These are phyloP conservation scores for Solanum rostratum DNA, from an alignment of 257 asterid genomes.

Conservation along the genomic window DNA sequence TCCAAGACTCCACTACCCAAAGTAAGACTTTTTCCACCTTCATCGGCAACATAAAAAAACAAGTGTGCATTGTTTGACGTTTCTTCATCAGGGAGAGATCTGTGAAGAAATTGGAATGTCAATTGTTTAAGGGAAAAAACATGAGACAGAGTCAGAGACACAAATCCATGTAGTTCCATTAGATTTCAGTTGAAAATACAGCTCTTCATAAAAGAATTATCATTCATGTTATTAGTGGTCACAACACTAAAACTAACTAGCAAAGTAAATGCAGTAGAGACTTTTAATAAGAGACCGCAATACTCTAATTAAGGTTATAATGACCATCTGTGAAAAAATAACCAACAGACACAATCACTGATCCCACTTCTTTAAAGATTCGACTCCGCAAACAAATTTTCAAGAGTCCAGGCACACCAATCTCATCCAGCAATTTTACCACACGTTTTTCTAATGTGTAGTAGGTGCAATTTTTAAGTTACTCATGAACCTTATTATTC, in stretches of 20 bases:
- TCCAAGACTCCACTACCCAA: slow-evolving; percentile 42
- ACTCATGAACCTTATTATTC: background rate
- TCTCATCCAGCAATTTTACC: background rate
- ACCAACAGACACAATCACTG: background rate
- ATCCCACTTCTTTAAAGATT: background rate
- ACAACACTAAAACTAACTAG: background rate
- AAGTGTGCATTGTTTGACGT: slow-evolving; percentile 46
- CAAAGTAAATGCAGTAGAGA: background rate
- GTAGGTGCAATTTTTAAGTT: background rate
- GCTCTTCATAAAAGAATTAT: background rate
- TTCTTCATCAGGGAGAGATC: slow-evolving; percentile 35
- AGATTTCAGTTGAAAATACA: background rate
- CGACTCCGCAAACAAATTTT: background rate
- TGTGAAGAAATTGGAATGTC: slow-evolving; percentile 6
- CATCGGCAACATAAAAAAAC: slow-evolving; percentile 96
- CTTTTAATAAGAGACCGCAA: background rate
- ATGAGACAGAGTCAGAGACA: background rate
- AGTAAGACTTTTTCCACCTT: slow-evolving; percentile 52
- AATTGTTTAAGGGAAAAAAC: slow-evolving; percentile 6
- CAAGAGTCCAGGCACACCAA: background rate
- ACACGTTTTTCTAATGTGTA: background rate
- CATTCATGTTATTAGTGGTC: background rate
- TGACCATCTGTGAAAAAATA: background rate
- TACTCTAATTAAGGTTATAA: background rate
- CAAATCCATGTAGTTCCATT: background rate